Percentiles rank a stretch among this genome's conserved stretches.
These are phyloP conservation scores for Candida sanyaensis DNA, from an alignment of 1,139 yeast species.

Conservation along the genomic window DNA sequence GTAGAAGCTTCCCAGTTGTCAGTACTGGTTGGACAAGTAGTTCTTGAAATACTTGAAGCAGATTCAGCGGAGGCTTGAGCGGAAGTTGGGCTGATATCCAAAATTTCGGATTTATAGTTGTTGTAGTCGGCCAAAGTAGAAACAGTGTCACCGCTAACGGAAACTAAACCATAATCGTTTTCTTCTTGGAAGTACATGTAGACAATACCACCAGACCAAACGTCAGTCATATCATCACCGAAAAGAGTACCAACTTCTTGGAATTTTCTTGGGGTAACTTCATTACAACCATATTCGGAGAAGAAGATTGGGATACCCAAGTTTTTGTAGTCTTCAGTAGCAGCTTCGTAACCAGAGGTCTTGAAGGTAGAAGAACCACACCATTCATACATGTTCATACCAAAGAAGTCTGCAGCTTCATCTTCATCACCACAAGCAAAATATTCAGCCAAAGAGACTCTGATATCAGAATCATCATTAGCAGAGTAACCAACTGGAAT, in stretches of 20 bases:
- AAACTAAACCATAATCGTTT: conserved; percentile 78
- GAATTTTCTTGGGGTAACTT: conserved; percentile 62
- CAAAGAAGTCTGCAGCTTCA: conserved; percentile 82
- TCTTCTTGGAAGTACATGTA: conserved; percentile 87
- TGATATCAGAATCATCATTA: conserved; percentile 74
- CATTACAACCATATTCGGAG: conserved; percentile 93
- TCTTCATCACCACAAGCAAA: conserved; percentile 76
- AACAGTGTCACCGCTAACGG: conserved; percentile 42
- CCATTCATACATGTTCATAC: conserved; percentile 96
- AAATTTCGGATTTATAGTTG: conserved; percentile 58
- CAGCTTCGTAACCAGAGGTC: conserved; percentile 69
- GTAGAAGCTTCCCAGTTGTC: conserved; percentile 56
- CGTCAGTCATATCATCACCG: conserved; percentile 65
- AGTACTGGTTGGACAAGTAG: conserved; percentile 55
- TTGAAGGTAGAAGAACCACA: conserved; percentile 73
- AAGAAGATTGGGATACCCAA: conserved; percentile 82
- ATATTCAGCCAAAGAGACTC: conserved; percentile 75
- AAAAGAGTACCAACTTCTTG: conserved; percentile 66
- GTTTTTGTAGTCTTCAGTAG: conserved; percentile 71
- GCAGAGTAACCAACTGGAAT: conserved; percentile 92
- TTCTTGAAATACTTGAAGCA: conserved; percentile 22
- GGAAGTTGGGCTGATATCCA: conserved; percentile 48
- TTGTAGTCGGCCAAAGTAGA: conserved; percentile 49
- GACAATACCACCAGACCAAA: conserved; percentile 92
- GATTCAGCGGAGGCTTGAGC: conserved; percentile 28